Evolutionary conservation across 1,284 basidiomycete species (phyloP), one percentile per base, ranked within the genome.

Genomic region (Naganishia sp.): DNA sequence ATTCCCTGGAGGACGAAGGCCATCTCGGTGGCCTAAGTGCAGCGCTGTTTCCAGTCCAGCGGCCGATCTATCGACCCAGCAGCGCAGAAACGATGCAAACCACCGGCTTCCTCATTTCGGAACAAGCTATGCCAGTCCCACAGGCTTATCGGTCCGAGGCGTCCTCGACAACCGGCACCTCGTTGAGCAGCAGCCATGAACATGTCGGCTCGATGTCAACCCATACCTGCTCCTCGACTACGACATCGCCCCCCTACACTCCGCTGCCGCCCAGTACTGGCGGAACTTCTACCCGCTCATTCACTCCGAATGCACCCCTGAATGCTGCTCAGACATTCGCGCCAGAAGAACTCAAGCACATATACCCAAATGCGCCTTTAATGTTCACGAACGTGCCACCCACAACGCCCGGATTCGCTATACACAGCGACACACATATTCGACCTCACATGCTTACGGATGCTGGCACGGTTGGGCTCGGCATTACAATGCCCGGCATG

Each of bases 401-500:
- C 10, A 39, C 9, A 10, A 61, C 59, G 6, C 59, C 59, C 4
- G 48, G 36, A 15, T 28, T 52, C 11, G 59, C 31, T 23, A 28
- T 48, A 21, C 48, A 33, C 11, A 50, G 43, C 48, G 23, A 52
- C 42, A 21, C 16, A 23, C 23, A 6, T 16, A 31, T 28, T 46
- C 55, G 43, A 15, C 31, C 28, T 33, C 42, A 42, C 48, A 39
- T 49, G 23, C 50, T 61, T 28, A 18, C 10, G 25, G 31, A 43
- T 23, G 25, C 59, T 43, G 59, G 59, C 2, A 52, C 50, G 59
- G 59, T 61, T 11, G 59, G 59, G 25, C 42, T 61, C 36, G 59
- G 59, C 25, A 61, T 61, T 9, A 61, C 43, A 36, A 52, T 61
- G 48, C 59, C 59, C 3, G 59, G 59, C 10, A 52, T 61, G 59